Evolutionary conservation across 2,329 filamentous ascomycete genomes (phyloP), one percentile per base, ranked within the genome.

Genomic region (Colletotrichum shisoi): DNA sequence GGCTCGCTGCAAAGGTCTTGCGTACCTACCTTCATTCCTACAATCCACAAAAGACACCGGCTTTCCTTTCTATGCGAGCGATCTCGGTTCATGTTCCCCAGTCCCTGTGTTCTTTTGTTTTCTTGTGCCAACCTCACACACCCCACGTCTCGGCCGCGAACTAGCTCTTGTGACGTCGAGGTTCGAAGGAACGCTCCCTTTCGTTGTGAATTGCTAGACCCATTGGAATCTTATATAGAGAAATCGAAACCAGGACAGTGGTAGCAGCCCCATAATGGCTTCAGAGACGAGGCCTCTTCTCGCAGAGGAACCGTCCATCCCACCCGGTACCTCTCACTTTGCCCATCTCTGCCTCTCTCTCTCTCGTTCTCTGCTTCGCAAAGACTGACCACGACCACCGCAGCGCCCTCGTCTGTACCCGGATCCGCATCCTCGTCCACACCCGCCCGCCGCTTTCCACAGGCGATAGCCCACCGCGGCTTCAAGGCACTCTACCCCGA

Each of bases 401-500:
- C 69, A 74, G 76, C 76, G 24, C 72, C 74, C 19, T 71, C 69
- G 6, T 77, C 79, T 52, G 64, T 76, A 2, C 62, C 73, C 3
- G 8, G 8, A 31, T 69, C 74, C 27, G 65, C 73, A 13, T 67
- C 70, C 27, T 71, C 73, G 4, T 42, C 53, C 19, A 15, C 62
- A 8, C 15, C n/a, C 13, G 51, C 31, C 3, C 42, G n/a, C 8
- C 73, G 70, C 27, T 76, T 88, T 57, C 91, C 92, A 1, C 90
- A 92, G 75, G 85, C 88, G 62, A 92, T 95, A 70, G 91, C 90
- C 1, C 92, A 94, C 79, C 84, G 92, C 64, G 92, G 92, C 51
- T 93, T 89, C 83, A 94, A 92, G 75, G 88, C 89, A 0, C 83
- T 84, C 58, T 91, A 85, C 71, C 93, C 94, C 0, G 94, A 98